phyloP scores from a whole-genome alignment of 2,329 filamentous ascomycete species.

The Microdochium paspali region DNA sequence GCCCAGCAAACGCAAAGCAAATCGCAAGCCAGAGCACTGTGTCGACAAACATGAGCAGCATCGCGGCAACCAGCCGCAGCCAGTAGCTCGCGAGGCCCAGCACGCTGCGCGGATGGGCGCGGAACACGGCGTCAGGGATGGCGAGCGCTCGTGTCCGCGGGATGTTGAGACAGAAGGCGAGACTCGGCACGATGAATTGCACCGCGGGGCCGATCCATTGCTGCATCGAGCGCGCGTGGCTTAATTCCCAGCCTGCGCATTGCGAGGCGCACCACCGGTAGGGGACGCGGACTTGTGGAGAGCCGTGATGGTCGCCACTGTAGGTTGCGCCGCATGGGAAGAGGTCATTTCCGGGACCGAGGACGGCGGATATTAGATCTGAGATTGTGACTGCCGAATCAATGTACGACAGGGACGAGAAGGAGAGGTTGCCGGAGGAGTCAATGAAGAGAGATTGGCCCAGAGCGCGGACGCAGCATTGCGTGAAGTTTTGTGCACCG shows the following conservation, averaged over 20 bases:
- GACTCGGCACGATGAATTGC: slow-evolving; percentile 23
- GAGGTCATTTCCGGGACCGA: slow-evolving; percentile 2
- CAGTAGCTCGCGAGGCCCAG: slow-evolving; percentile 17
- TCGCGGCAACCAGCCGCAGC: slow-evolving; percentile 13
- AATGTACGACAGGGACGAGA: slow-evolving; percentile 12
- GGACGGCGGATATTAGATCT: slow-evolving; percentile 7
- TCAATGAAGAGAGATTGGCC: slow-evolving; percentile 12
- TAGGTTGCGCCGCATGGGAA: slow-evolving; percentile 18
- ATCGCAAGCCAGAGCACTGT: slow-evolving; percentile 16
- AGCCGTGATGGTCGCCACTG: slow-evolving; percentile 6
- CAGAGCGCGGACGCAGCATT: slow-evolving; percentile 18
- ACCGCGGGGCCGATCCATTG: slow-evolving; percentile 24
- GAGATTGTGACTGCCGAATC: slow-evolving; percentile 10
- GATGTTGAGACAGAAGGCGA: slow-evolving; percentile 24
- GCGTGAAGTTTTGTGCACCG: slow-evolving; percentile 18
- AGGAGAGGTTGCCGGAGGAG: slow-evolving; percentile 12
- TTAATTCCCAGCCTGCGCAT: slow-evolving; percentile 21
- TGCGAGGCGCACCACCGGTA: slow-evolving; percentile 17
- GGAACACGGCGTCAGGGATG: slow-evolving; percentile 36
- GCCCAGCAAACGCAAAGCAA: slow-evolving; percentile 19
- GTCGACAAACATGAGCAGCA: slow-evolving; percentile 13
- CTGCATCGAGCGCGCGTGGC: slow-evolving; percentile 12
- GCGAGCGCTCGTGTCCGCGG: slow-evolving; percentile 19
- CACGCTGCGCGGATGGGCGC: slow-evolving; percentile 48
- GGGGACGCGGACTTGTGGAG: slow-evolving; percentile 13